These are phyloP conservation scores for Lignosus rhinocerotis DNA, from an alignment of 1,284 basidiomycete species.

Conservation along the genomic window DNA sequence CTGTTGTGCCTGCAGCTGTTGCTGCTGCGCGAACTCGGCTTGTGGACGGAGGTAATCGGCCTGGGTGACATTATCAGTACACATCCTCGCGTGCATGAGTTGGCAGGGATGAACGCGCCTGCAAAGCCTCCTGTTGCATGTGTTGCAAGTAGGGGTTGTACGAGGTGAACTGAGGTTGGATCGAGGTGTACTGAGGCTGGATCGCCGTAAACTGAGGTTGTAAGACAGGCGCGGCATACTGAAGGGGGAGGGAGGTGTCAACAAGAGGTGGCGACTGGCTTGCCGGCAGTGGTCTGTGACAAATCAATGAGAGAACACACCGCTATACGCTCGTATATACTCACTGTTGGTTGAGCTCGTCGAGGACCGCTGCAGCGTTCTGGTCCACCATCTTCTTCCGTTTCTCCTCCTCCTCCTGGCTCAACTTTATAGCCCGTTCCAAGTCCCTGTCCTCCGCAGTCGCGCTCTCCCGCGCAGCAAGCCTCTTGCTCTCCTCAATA, in stretches of 20 bases:
- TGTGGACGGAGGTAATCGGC: constrained; percentile 71
- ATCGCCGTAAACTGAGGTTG: constrained; percentile 51
- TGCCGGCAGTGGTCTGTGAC: not conserved
- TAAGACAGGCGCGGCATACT: constrained; percentile 43
- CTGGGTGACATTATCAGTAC: constrained; percentile 50
- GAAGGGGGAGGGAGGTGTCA: constrained; percentile 33
- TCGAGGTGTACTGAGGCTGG: constrained; percentile 66
- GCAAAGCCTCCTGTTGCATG: constrained; percentile 77
- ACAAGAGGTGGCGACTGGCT: constrained; percentile 21
- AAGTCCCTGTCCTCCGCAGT: constrained; percentile 77
- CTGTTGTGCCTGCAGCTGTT: constrained; percentile 18
- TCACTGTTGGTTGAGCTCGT: constrained; percentile 74
- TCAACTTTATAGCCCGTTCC: constrained; percentile 74
- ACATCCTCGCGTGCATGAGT: constrained; percentile 90
- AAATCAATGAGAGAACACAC: not conserved
- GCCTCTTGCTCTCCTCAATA: constrained; percentile 81
- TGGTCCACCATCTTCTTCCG: constrained; percentile 69
- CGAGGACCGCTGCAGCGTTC: constrained; percentile 75
- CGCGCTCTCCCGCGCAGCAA: constrained; percentile 66
- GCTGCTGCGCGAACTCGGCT: constrained; percentile 53
- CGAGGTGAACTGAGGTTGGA: constrained; percentile 68
- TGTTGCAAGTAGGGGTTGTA: constrained; percentile 95
- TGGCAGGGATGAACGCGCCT: constrained; percentile 34
- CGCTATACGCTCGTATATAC: constrained; percentile 23
- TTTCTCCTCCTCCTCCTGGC: constrained; percentile 81